Conservation (phyloP, 2,329 filamentous ascomycete genomes). For the Scytalidium lignicola region DNA sequence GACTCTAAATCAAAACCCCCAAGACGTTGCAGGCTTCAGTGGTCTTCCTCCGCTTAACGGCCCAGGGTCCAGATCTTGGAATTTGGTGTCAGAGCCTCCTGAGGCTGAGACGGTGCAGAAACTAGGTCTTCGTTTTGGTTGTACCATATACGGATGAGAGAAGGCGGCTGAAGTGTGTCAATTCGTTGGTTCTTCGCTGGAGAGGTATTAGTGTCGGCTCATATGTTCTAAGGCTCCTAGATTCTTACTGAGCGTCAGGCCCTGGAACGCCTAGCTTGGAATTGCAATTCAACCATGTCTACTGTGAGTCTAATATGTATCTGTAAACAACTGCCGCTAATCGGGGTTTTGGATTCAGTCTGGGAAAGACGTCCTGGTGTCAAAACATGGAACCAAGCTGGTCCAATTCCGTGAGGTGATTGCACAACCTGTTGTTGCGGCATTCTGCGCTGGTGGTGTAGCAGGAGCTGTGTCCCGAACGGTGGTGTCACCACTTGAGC, state of each 20-base stretch:
- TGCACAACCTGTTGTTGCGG: slow-evolving; percentile 80
- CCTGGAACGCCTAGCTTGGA: slow-evolving; percentile 9
- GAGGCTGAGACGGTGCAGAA: not conserved
- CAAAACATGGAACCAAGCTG: slow-evolving; percentile 26
- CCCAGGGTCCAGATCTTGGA: not conserved
- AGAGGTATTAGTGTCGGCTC: slow-evolving; percentile 8
- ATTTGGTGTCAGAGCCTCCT: not conserved
- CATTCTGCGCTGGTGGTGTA: slow-evolving; percentile 89
- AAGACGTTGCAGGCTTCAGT: not conserved
- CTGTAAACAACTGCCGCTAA: slow-evolving; percentile 6
- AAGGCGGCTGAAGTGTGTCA: slow-evolving; percentile 8
- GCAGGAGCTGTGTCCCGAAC: slow-evolving; percentile 97
- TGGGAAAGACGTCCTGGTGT: slow-evolving; percentile 19
- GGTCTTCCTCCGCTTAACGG: not conserved
- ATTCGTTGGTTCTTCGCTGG: slow-evolving; percentile 11
- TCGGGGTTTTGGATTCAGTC: slow-evolving; percentile 12
- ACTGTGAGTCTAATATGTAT: slow-evolving; percentile 19
- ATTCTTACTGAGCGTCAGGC: slow-evolving; percentile 15
- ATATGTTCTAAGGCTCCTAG: slow-evolving; percentile 12
- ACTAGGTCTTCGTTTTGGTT: not conserved
- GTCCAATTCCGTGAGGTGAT: slow-evolving; percentile 42
- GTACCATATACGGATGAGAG: slow-evolving; percentile 12
- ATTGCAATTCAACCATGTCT: slow-evolving; percentile 21
- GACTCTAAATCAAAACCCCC: not conserved
- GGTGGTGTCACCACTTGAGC: slow-evolving; percentile 91